Evolutionary conservation across 1,139 yeast species (phyloP).

Genomic region (Sugiyamaella grinbergsii): DNA sequence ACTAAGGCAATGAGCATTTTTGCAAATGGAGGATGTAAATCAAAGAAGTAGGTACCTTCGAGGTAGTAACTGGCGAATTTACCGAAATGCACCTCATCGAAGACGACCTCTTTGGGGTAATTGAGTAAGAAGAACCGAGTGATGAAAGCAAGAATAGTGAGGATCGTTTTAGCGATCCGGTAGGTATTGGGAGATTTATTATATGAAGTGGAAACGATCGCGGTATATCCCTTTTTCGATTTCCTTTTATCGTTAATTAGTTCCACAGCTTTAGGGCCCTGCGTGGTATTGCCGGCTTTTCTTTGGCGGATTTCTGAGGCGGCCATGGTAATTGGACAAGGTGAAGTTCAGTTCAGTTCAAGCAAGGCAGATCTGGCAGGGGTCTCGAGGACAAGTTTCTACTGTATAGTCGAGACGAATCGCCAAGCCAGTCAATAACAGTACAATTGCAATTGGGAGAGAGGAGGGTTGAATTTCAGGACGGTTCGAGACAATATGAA

Average conservation of each 20-base stretch:
- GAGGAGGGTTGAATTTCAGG: too few relatives aligned
- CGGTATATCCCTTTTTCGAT: not conserved
- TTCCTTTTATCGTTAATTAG: slow-evolving; percentile 11
- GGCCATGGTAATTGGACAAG: slow-evolving; percentile 4
- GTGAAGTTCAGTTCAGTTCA: not conserved
- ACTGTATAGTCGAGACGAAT: too few relatives aligned
- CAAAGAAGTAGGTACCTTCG: slow-evolving; percentile 79
- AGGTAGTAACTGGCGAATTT: slow-evolving; percentile 66
- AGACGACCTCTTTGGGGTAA: slow-evolving; percentile 84
- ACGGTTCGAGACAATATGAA: too few relatives aligned
- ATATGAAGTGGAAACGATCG: not conserved
- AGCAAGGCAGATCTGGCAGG: too few relatives aligned
- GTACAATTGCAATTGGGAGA: too few relatives aligned
- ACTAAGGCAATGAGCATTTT: slow-evolving; percentile 87
- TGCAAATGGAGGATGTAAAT: slow-evolving; percentile 97
- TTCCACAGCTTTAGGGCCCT: slow-evolving; percentile 2
- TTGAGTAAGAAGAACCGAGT: slow-evolving; percentile 73
- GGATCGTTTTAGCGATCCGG: slow-evolving; percentile 34
- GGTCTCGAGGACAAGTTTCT: too few relatives aligned
- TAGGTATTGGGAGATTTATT: slow-evolving; percentile 8
- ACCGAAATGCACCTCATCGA: slow-evolving; percentile 83
- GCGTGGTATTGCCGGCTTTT: slow-evolving; percentile 3
- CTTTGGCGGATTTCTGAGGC: slow-evolving; percentile 15
- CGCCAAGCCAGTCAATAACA: too few relatives aligned
- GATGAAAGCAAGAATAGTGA: slow-evolving; percentile 67